Evolutionary conservation across 495 filamentous ascomycete species (phyloP).

Genomic region (Hypoxylon trugodes): DNA sequence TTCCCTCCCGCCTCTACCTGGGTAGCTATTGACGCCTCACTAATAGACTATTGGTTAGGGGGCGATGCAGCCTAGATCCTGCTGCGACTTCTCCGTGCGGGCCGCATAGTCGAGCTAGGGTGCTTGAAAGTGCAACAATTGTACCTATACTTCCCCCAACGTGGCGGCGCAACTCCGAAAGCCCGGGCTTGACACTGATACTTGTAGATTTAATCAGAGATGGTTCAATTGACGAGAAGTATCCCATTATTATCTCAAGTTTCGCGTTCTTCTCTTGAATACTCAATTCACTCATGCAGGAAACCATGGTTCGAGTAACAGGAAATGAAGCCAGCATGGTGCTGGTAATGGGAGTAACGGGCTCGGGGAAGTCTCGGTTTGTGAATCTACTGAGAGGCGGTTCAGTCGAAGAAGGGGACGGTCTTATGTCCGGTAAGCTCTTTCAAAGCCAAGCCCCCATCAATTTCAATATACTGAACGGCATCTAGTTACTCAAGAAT

Average conservation of each 20-base stretch:
- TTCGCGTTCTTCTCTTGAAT: not conserved
- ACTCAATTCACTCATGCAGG: not conserved
- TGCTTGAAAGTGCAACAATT: not conserved
- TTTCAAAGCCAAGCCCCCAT: not conserved
- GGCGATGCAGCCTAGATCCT: not conserved
- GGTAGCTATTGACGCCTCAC: not conserved
- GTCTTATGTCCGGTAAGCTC: not conserved
- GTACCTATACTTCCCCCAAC: not conserved
- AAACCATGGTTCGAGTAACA: not conserved
- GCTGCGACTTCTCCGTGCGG: not conserved
- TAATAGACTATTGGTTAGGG: not conserved
- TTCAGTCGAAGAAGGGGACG: not conserved
- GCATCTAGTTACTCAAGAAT: not conserved
- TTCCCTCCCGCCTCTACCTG: too few species aligned
- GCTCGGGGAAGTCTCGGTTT: conserved; percentile 13
- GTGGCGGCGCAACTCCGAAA: too few species aligned
- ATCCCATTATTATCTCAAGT: not conserved
- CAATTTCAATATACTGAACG: not conserved
- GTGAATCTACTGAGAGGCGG: not conserved
- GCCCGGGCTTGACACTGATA: too few species aligned
- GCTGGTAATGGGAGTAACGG: conserved; percentile 14
- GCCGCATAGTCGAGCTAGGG: too few species aligned
- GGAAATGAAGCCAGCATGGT: not conserved
- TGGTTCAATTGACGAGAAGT: too few species aligned
- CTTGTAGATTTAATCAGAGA: too few species aligned